A percentile compares a stretch with the other conserved stretches of the same genome.
Conservation (phyloP, 108 stramenopile species). For the Skeletonema marinoi region DNA sequence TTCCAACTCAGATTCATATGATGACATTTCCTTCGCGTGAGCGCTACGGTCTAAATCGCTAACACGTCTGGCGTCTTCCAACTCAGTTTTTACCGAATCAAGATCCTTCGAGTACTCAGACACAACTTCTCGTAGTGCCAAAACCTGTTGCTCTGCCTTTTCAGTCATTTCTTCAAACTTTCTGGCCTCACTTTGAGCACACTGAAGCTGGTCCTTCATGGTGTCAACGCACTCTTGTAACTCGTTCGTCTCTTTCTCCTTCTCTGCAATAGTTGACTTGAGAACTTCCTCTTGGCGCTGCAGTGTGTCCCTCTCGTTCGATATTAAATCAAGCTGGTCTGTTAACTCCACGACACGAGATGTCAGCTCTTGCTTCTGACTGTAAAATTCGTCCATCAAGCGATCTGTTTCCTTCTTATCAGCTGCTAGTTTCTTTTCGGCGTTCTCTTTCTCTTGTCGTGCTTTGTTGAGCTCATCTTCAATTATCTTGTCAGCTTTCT, state of each 20-base stretch:
- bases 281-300: background rate
- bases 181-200: background rate
- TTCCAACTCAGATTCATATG: slow-evolving; percentile 22
- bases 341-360: slow-evolving; percentile 10
- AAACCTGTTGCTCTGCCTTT: background rate
- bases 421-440: slow-evolving; percentile 16
- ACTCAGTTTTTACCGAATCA: background rate
- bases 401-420: slow-evolving; percentile 23
- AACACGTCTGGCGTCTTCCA: background rate
- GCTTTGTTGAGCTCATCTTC: slow-evolving; percentile 39
- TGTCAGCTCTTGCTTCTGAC: slow-evolving; percentile 31
- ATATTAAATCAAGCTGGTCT: background rate
- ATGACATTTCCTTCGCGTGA: slow-evolving; percentile 7
- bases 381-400: slow-evolving; percentile 23
- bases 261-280: background rate
- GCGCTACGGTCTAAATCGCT: slow-evolving; percentile 1
- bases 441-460: slow-evolving; percentile 29
- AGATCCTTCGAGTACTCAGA: background rate
- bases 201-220: background rate
- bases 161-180: background rate
- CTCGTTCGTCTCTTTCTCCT: background rate
- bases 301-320: background rate
- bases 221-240: background rate
- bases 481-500: slow-evolving; percentile 31
- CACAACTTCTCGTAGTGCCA: background rate